A percentile compares a stretch with the other conserved stretches of the same genome.
phyloP scores from a whole-genome alignment of 148 eudicot species.

The Bassia scoparia region DNA sequence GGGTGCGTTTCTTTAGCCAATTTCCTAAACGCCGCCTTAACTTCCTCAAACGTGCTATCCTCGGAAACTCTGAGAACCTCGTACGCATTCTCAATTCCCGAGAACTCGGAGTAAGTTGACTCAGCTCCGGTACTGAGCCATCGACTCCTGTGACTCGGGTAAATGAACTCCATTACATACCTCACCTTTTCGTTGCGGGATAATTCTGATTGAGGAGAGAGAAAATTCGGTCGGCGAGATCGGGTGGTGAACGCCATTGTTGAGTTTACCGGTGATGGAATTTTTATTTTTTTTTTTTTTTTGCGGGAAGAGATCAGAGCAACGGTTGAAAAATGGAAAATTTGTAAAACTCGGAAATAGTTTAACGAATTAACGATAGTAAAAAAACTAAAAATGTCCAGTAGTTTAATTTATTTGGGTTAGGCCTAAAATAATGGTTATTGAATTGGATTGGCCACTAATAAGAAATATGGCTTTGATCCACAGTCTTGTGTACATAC shows the following conservation, averaged over 20 bases:
- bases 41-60: constrained; percentile 55
- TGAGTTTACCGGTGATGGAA: neutral
- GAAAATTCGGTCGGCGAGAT: constrained; percentile 2
- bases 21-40: constrained; percentile 71
- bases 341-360: no score
- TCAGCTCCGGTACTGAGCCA: constrained; percentile 48
- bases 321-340: neutral
- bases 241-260: constrained; percentile 14
- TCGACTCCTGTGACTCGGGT: constrained; percentile 27
- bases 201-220: neutral
- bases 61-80: constrained; percentile 57
- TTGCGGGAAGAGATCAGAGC: constrained; percentile 23
- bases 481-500: no score
- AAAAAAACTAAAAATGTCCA: no score
- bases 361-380: no score
- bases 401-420: no score
- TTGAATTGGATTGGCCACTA: no score
- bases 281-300: no score
- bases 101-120: constrained; percentile 49
- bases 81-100: constrained; percentile 67
- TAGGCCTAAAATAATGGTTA: no score
- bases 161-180: constrained; percentile 1
- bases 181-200: neutral
- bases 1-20: constrained; percentile 96
- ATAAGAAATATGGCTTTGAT: no score